A percentile compares a stretch with the other conserved stretches of the same genome.
phyloP scores from a whole-genome alignment of 2,329 filamentous ascomycete genomes.

The Myriosclerotinia scirpicola region DNA sequence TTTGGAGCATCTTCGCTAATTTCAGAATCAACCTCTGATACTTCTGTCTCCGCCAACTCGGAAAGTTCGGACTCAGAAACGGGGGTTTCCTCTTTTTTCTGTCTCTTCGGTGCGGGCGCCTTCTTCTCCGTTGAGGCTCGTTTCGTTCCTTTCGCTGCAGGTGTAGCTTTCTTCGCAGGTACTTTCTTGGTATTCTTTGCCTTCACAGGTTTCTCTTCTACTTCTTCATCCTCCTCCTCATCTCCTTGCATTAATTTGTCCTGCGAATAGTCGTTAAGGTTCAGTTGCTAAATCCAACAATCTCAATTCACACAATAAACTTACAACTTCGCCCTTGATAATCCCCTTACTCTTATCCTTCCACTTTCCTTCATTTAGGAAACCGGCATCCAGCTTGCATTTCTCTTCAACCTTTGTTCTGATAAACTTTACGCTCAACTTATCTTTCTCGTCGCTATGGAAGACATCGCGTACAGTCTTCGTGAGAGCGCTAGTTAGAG shows the following conservation, averaged over 20 bases:
- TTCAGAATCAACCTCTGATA: conserved; percentile 26
- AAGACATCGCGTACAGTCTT: conserved; percentile 24
- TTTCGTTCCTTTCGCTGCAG: conserved; percentile 45
- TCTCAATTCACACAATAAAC: conserved; percentile 30
- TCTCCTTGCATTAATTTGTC: conserved; percentile 27
- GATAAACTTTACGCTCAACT: conserved; percentile 57
- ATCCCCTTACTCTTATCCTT: conserved; percentile 58
- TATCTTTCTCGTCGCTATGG: conserved; percentile 37
- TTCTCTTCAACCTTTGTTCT: conserved; percentile 54
- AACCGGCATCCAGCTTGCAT: conserved; percentile 50
- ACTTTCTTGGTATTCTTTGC: conserved; percentile 10
- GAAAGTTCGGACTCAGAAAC: conserved; percentile 22
- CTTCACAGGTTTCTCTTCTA: conserved; percentile 50
- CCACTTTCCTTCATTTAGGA: conserved; percentile 53
- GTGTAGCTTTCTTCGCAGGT: conserved; percentile 10
- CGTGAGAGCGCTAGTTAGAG: conserved; percentile 25
- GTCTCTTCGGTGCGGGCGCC: conserved; percentile 38
- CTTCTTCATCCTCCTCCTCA: conserved; percentile 24
- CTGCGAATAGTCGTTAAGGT: conserved; percentile 6
- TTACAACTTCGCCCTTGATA: conserved; percentile 57
- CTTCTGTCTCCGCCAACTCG: conserved; percentile 10
- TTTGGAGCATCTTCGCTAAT: conserved; percentile 28
- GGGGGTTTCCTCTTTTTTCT: conserved; percentile 38
- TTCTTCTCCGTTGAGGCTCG: conserved; percentile 46
- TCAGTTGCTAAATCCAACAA: not conserved